Evolutionary conservation across 75 land plant genomes (phyloP).

Genomic region (Larix kaempferi): DNA sequence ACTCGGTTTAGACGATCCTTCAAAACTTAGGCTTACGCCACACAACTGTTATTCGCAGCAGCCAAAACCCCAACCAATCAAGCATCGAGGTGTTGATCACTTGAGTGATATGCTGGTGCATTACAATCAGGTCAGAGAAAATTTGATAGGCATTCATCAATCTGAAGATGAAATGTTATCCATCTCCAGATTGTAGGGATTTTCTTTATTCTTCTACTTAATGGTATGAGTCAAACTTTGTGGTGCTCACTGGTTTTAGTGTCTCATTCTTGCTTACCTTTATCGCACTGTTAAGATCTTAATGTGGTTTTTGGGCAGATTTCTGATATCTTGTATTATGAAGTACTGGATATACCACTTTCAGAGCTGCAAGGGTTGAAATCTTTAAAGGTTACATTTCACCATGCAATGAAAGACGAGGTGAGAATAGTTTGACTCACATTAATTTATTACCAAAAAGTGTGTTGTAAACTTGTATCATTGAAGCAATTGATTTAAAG

Average conservation of each 20-base stretch:
- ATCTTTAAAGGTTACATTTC: conserved; percentile 45
- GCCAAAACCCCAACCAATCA: conserved; percentile 54
- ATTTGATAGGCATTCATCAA: not conserved
- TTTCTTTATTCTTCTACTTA: not conserved
- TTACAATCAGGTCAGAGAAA: conserved; percentile 40
- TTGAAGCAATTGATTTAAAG: not conserved
- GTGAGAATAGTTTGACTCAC: conserved; percentile 4
- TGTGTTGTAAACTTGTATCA: not conserved
- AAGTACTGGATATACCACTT: conserved; percentile 46
- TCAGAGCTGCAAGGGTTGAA: conserved; percentile 55
- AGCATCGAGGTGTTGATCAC: conserved; percentile 49
- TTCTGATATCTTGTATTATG: conserved; percentile 49
- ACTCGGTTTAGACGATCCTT: conserved; percentile 46
- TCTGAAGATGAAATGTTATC: not conserved
- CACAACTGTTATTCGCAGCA: conserved; percentile 54
- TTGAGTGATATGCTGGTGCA: conserved; percentile 52
- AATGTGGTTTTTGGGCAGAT: conserved; percentile 23
- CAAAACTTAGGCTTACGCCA: conserved; percentile 43
- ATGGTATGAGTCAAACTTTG: not conserved
- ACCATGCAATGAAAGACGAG: conserved; percentile 25
- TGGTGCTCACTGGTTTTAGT: not conserved
- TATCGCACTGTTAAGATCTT: not conserved
- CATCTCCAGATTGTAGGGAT: not conserved
- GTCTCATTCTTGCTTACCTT: not conserved
- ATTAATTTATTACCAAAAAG: not conserved